Conservation (phyloP, 257 asterid species). For the Penstemon davidsonii region DNA sequence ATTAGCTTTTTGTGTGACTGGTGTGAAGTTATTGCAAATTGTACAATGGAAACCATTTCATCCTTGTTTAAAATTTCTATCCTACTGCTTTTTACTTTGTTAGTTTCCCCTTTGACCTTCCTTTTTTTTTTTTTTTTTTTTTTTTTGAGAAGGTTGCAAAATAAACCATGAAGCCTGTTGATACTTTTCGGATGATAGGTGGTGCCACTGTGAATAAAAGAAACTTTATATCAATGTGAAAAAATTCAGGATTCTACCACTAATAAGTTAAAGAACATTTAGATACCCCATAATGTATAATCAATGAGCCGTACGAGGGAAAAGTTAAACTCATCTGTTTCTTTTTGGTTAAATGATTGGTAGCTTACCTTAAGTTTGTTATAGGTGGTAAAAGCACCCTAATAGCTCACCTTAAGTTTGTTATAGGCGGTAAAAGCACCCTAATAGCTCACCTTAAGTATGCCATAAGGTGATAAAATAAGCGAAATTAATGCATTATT, state of each 20-base stretch:
- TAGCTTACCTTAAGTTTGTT: too few species aligned
- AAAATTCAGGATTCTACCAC: neutral
- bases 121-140: neutral
- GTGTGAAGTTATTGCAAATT: neutral
- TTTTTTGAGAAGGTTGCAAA: neutral
- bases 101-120: neutral
- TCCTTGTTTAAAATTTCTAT: neutral
- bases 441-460: too few species aligned
- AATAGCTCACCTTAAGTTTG: too few species aligned
- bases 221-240: neutral
- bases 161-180: neutral
- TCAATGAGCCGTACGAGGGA: too few species aligned
- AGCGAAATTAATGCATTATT: too few species aligned
- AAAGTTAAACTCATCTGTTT: too few species aligned
- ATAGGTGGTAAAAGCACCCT: too few species aligned
- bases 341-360: too few species aligned
- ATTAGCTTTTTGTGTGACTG: neutral
- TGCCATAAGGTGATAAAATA: too few species aligned
- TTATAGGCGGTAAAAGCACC: too few species aligned
- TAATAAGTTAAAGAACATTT: too few species aligned
- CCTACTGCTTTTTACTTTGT: neutral
- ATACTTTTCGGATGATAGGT: neutral
- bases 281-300: too few species aligned
- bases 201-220: neutral
- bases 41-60: neutral